Evolutionary conservation across 164 flowering plant genomes (phyloP), one percentile per base, ranked within the genome.

Genomic region (Umbellularia californica): DNA sequence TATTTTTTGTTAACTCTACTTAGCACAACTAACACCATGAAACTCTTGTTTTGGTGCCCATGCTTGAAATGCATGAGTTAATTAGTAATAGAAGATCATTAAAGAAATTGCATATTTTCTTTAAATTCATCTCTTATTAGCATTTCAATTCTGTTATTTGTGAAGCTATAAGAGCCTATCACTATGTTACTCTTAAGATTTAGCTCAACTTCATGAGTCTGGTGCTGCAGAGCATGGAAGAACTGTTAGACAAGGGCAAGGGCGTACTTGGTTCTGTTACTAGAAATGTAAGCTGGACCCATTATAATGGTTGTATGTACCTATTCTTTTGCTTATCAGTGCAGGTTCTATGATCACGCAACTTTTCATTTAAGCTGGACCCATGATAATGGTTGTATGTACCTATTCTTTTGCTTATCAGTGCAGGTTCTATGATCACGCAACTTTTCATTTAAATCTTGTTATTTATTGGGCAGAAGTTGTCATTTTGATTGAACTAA

Each of bases 161-260:
- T 41, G n/a, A 55, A 55, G 60, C 60, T 20, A 55, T 55, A 55
- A 55, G 19, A 55, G 47, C 9, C 5, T 55, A 55, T 14, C 60
- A 55, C n/a, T 55, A 14, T 55, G 60, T 55, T 55, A 14, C 60
- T 55, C n/a, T 55, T 55, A 28, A 28, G 22, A 33, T 70, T 77
- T 69, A 62, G 47, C 47, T 41, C 47, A 41, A 41, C 47, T 41
- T 74, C 14, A 15, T 62, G 68, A 70, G 23, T 55, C 74, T 83
- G 22, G 51, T 17, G 58, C 19, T 81, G 75, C 83, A 91, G 93
- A 86, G 90, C 85, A 84, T 88, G 85, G 84, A 85, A 12, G 82
- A 81, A 74, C 82, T 89, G 70, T 79, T 88, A 47, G 83, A 83
- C 20, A 78, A 83, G 68, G 70, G 73, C n/a, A 74, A 76, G 22